Conservation (phyloP, 176 grass and related monocot species). For the Avena eriantha region DNA sequence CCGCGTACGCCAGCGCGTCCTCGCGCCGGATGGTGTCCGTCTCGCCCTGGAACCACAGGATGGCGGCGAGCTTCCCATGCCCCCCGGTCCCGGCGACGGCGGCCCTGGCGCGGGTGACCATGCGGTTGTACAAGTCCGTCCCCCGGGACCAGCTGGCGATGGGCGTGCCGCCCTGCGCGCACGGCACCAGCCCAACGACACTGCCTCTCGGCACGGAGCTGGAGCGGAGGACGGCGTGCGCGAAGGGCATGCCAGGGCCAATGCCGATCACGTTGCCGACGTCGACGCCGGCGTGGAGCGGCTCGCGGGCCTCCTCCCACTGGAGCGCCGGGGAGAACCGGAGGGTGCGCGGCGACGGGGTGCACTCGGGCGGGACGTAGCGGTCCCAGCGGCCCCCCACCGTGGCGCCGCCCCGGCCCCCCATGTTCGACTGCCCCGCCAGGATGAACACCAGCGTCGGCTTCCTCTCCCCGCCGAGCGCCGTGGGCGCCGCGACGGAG, state of each 20-base stretch:
- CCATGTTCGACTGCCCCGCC: conserved; percentile 78
- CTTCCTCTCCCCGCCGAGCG: not conserved
- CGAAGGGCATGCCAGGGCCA: not conserved
- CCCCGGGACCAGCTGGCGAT: conserved; percentile 59
- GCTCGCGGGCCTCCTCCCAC: conserved; percentile 60
- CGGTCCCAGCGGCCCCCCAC: conserved; percentile 43
- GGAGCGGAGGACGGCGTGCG: not conserved
- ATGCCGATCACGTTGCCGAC: not conserved
- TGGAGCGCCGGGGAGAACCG: conserved; percentile 46
- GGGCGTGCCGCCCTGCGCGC: conserved; percentile 67
- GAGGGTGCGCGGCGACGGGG: conserved; percentile 46
- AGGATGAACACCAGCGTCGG: conserved; percentile 55
- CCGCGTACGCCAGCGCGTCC: conserved; percentile 48
- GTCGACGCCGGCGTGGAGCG: not conserved
- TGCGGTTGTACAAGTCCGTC: conserved; percentile 43
- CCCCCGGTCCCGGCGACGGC: not conserved
- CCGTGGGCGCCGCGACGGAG: not conserved
- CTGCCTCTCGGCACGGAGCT: not conserved
- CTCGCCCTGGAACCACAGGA: conserved; percentile 82
- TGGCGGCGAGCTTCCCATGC: conserved; percentile 26
- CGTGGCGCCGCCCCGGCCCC: conserved; percentile 65
- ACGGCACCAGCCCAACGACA: conserved; percentile 62
- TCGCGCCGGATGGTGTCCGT: conserved; percentile 51
- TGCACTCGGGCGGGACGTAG: conserved; percentile 54
- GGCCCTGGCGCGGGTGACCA: conserved; percentile 42